These are phyloP conservation scores for Cyclostephanos invisitatus DNA, from an alignment of 108 stramenopile genomes.

Conservation along the genomic window DNA sequence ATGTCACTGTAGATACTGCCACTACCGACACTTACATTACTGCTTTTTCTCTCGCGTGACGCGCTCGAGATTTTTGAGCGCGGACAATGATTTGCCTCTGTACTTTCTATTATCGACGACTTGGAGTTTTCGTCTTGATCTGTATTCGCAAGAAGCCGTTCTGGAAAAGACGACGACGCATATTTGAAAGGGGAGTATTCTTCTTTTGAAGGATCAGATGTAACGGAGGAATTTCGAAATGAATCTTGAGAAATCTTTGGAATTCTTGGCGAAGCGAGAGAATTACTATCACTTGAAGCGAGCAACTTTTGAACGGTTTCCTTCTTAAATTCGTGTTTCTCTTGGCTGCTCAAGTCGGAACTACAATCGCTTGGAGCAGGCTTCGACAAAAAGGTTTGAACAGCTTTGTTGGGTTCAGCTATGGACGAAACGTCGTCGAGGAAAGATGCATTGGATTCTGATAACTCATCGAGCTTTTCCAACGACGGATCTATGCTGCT, in stretches of 20 bases:
- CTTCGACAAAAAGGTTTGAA: constrained; percentile 13
- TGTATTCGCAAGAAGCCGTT: neutral
- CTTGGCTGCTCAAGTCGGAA: neutral
- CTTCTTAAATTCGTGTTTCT: too few species aligned
- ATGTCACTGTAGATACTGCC: constrained; percentile 25
- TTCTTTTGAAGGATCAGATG: too few species aligned
- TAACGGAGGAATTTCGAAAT: too few species aligned
- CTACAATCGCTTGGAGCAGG: neutral
- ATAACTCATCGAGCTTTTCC: constrained; percentile 24
- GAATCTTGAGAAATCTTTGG: too few species aligned
- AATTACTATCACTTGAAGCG: too few species aligned
- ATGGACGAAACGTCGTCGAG: constrained; percentile 21
- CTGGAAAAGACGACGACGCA: too few species aligned
- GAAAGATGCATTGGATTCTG: constrained; percentile 31
- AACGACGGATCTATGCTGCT: constrained; percentile 1
- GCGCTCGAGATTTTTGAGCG: neutral
- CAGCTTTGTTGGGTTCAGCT: constrained; percentile 9
- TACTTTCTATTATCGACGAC: too few species aligned
- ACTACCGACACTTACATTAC: neutral
- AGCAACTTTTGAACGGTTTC: neutral
- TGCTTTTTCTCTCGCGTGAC: neutral
- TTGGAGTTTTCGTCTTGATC: neutral
- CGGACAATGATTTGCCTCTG: neutral
- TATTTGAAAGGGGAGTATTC: too few species aligned
- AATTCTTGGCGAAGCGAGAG: too few species aligned